phyloP scores from a whole-genome alignment of 768 basidiomycete genomes.

The Phlebiopsis flavidoalba region DNA sequence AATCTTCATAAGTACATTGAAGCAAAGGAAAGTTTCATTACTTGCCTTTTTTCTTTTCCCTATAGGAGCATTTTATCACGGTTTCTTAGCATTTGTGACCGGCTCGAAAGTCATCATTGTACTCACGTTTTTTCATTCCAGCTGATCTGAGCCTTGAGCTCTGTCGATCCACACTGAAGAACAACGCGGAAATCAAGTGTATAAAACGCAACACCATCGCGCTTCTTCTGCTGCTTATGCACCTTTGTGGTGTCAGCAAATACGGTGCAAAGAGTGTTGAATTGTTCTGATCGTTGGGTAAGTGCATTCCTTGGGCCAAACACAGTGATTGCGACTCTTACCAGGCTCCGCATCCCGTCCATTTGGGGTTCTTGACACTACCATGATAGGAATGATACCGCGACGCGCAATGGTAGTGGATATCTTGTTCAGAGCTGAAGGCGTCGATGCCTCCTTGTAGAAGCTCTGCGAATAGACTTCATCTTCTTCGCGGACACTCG shows the following conservation, averaged over 20 bases:
- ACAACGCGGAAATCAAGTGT: not conserved
- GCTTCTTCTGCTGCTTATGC: not conserved
- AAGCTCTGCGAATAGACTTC: not conserved
- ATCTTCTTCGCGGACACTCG: not conserved
- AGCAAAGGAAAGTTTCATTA: not conserved
- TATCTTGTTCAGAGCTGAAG: not conserved
- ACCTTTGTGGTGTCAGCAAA: not conserved
- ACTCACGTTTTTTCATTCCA: not conserved
- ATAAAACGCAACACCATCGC: not conserved
- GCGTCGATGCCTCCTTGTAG: slow-evolving; percentile 1
- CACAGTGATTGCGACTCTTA: slow-evolving; percentile 4
- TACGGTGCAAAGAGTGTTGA: slow-evolving; percentile 2
- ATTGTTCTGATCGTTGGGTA: not conserved
- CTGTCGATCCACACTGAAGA: not conserved
- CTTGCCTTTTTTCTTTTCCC: slow-evolving; percentile 5
- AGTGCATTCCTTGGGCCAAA: not conserved
- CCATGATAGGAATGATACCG: slow-evolving; percentile 33
- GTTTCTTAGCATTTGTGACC: not conserved
- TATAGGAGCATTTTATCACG: not conserved
- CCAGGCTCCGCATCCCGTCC: slow-evolving; percentile 32
- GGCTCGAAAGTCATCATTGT: not conserved
- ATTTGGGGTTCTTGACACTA: slow-evolving; percentile 20
- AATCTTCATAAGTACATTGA: not conserved
- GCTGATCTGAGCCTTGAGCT: not conserved
- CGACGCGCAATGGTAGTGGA: slow-evolving; percentile 12